Evolutionary conservation across 225 moss, liverwort and hornwort species (phyloP).

Genomic region (Anthoceros angustus): DNA sequence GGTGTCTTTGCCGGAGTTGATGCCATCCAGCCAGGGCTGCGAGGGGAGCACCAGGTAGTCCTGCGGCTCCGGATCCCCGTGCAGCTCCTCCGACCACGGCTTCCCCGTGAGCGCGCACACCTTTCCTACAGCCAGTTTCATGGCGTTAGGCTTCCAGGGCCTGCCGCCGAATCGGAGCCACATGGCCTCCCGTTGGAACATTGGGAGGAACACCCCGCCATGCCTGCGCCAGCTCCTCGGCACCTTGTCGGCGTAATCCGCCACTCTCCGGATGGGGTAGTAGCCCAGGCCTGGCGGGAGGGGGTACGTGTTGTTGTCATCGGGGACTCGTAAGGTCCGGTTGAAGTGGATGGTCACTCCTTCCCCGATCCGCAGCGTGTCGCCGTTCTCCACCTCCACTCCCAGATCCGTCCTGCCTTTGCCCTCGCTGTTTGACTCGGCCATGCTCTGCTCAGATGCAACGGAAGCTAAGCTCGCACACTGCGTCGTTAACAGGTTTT

Average conservation of each 20-base stretch:
- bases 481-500: no score
- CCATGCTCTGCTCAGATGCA: no score
- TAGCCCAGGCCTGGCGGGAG: not conserved
- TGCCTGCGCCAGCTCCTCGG: not conserved
- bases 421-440: no score
- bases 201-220: not conserved
- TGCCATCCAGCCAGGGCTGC: not conserved
- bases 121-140: not conserved
- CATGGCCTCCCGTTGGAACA: not conserved
- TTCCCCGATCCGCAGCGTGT: not conserved
- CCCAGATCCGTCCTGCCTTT: no score
- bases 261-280: not conserved
- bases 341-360: not conserved
- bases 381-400: not conserved
- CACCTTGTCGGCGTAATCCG: not conserved
- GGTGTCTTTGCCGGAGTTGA: not conserved
- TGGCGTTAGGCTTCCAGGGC: not conserved
- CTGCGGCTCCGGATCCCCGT: not conserved
- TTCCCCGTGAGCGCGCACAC: not conserved
- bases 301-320: not conserved
- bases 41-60: not conserved
- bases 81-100: not conserved
- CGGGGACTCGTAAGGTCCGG: not conserved
- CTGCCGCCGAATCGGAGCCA: not conserved
- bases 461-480: no score